Base-by-base conservation (phyloP, 495 filamentous ascomycete species). In the Aspergillus hancockii region DNA sequence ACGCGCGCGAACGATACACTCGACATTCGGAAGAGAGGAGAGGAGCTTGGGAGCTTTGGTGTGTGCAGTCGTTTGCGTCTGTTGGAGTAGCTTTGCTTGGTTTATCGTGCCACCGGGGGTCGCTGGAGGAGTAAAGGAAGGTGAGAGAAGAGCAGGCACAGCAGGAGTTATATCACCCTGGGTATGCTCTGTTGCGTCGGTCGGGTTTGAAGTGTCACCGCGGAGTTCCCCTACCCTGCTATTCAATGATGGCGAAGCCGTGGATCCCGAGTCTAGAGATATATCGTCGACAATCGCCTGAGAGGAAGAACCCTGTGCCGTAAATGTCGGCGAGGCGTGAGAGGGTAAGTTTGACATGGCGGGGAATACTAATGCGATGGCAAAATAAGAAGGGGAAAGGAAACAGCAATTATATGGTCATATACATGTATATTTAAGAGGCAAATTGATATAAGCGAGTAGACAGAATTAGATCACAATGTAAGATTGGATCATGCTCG, bases 1-100 rank as follows among this genome's bases (percentile, higher is more conserved):
- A 23, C 91, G 84, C 16, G 91, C 91, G 49, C 91, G 86, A 30
- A 93, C 91, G 52, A 92, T 81, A 71, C 91, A 95, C 67, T 89
- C 83, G 25, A 95, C 90, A 18, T 86, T 68, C 8, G 91, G 91
- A 4, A 95, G 78, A 8, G 78, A 80, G 40, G 86, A 75, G 25
- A 93, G 83, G 10, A 95, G 74, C 34, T 83, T 87, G 12, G 88
- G 89, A 7, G 80, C 77, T 61, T 87, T 87, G 50, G 69, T 70
- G 52, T 52, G 79, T 75, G 54, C 25, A 10, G 56, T 28, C 22
- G 54, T 65, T 61, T 75, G 72, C 34, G 59, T 65, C 49, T 75
- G 63, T 25, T 75, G 73, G 9, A 74, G 63, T 53, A 68, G 43
- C 57, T 61, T 76, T 75, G 53, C 81, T 64, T 9, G 82, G 8